phyloP scores from a whole-genome alignment of 805 yeast species.

The Ogataea parapolymorpha region DNA sequence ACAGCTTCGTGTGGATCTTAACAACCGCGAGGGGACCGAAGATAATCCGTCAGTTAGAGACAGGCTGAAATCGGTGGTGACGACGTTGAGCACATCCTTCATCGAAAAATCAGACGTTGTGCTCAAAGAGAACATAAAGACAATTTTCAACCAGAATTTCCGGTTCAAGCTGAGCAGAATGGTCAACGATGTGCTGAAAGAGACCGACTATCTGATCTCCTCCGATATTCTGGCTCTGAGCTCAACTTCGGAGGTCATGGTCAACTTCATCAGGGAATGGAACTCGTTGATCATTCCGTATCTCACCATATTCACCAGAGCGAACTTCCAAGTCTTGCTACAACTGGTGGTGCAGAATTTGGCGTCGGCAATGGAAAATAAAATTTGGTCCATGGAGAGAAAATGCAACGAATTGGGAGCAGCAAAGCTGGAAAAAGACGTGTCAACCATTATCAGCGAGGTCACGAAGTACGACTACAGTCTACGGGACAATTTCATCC shows the following conservation, averaged over 20 bases:
- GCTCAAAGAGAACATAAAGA: slow-evolving; percentile 41
- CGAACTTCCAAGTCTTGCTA: slow-evolving; percentile 49
- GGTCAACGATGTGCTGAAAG: slow-evolving; percentile 37
- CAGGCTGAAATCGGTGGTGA: slow-evolving; percentile 20
- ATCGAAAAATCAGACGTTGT: slow-evolving; percentile 34
- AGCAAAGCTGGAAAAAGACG: slow-evolving; percentile 75
- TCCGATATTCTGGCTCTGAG: slow-evolving; percentile 16
- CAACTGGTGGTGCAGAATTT: slow-evolving; percentile 50
- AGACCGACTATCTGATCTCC: slow-evolving; percentile 37
- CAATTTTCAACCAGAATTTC: slow-evolving; percentile 38
- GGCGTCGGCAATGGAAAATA: slow-evolving; percentile 58
- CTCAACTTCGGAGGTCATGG: slow-evolving; percentile 30
- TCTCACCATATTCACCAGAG: slow-evolving; percentile 31
- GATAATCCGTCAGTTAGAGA: slow-evolving; percentile 24
- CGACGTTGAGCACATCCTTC: slow-evolving; percentile 22
- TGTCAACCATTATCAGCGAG: slow-evolving; percentile 68
- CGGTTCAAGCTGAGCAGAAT: slow-evolving; percentile 34
- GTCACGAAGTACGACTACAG: slow-evolving; percentile 71
- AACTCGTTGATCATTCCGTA: slow-evolving; percentile 61
- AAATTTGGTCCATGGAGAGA: slow-evolving; percentile 61
- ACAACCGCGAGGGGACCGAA: slow-evolving; percentile 13
- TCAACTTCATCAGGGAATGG: slow-evolving; percentile 64
- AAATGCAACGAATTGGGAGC: slow-evolving; percentile 82
- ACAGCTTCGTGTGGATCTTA: slow-evolving; percentile 20
- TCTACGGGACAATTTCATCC: slow-evolving; percentile 71